These are phyloP conservation scores for Vicia faba DNA, from an alignment of 306 rosid genomes.

Conservation along the genomic window DNA sequence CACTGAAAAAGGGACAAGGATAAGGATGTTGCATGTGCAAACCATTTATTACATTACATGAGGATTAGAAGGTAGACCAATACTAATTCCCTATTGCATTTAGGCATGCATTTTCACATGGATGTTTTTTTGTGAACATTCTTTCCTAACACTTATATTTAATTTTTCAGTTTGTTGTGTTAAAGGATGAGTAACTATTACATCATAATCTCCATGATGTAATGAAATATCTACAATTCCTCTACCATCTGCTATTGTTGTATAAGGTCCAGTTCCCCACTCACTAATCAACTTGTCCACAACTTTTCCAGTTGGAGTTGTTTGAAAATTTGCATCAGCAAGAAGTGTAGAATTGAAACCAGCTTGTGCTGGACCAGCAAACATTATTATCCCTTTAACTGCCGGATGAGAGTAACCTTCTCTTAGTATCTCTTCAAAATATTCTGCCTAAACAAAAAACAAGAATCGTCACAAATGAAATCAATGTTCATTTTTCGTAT, in stretches of 20 bases:
- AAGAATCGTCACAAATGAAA: not conserved
- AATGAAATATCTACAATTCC: slow-evolving; percentile 57
- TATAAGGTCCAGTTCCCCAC: slow-evolving; percentile 51
- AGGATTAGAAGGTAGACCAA: too few species aligned
- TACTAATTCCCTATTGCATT: not conserved
- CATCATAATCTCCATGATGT: slow-evolving; percentile 77
- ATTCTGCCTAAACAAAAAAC: slow-evolving; percentile 50
- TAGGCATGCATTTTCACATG: slow-evolving; percentile 49
- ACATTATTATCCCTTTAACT: slow-evolving; percentile 79
- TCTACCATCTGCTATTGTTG: slow-evolving; percentile 45
- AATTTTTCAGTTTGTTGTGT: slow-evolving; percentile 44
- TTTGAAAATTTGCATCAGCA: slow-evolving; percentile 55
- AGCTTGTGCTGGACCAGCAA: slow-evolving; percentile 66
- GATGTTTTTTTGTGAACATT: slow-evolving; percentile 34
- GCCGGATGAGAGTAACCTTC: slow-evolving; percentile 73
- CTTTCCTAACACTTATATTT: slow-evolving; percentile 51
- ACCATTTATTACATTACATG: too few species aligned
- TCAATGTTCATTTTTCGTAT: not conserved
- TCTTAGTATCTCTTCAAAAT: slow-evolving; percentile 64
- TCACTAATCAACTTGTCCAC: slow-evolving; percentile 69
- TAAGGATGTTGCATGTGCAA: too few species aligned
- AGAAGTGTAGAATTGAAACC: slow-evolving; percentile 56
- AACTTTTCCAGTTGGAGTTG: slow-evolving; percentile 68
- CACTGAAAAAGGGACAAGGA: too few species aligned
- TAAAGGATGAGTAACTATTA: slow-evolving; percentile 52